Evolutionary conservation across 2,329 filamentous ascomycete genomes (phyloP), one percentile per base, ranked within the genome.

Genomic region (Colletotrichum musae): DNA sequence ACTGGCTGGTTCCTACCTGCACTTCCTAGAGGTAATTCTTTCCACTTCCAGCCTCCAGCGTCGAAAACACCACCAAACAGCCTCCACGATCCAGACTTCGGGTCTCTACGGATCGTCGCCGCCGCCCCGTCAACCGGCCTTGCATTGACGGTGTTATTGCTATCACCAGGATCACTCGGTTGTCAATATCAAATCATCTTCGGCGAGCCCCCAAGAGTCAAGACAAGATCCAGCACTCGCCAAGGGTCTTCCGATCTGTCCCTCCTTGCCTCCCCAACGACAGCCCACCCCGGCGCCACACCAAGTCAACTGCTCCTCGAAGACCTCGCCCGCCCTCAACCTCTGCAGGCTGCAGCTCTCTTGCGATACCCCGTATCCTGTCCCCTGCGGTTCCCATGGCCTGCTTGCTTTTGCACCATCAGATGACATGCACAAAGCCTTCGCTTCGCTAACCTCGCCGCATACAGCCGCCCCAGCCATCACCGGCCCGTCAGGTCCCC

Each of bases 361-460:
- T 43, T 32, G 39, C 61, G 47, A 58, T 39, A n/a, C n/a, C 50
- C 50, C 32, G 9, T 36, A 16, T 51, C 28, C 24, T 28, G 16
- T 43, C 18, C 39, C 47, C 48, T 41, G 47, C 47, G 15, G 24
- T 52, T 39, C 60, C 18, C 18, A 28, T 21, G 48, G 15, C 21
- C 21, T 48, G 36, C 62, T 70, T 57, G 24, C 62, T 61, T 70
- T 57, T 66, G 32, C 32, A 6, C 43, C 32, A 15, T 26, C 18
- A 28, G 43, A 12, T 26, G 16, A 43, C 56, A 56, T 41, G 36
- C 7, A n/a, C 32, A 21, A 24, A 41, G 12, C 24, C 12, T 51
- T 66, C 57, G 36, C 50, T 45, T 66, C 57, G 51, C 62, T 39
- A 47, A 28, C 15, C 51, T 39, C 62, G 45, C 50, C 50, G 56